Percentiles rank a stretch among this genome's conserved stretches.
Conservation (phyloP, 2,329 filamentous ascomycete species). For the Hymenoscyphus linearis region DNA sequence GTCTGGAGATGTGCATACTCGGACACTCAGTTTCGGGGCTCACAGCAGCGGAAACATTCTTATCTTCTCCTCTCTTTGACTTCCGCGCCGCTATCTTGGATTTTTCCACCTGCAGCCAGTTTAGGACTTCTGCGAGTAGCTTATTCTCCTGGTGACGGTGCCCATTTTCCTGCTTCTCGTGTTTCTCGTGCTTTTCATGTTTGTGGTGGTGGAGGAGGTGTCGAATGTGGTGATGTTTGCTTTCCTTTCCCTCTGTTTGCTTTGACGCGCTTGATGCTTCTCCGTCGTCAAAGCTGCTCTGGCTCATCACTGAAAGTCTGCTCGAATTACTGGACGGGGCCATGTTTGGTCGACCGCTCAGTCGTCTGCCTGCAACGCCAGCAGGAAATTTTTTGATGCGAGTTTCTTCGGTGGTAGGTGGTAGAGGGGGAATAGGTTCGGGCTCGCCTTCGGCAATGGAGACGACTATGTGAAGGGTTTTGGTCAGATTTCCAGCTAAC, state of each 20-base stretch:
- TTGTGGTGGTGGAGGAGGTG: constrained; percentile 7
- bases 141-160: constrained; percentile 37
- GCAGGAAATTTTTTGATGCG: constrained; percentile 26
- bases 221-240: constrained; percentile 7
- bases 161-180: constrained; percentile 29
- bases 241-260: constrained; percentile 8
- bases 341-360: constrained; percentile 25
- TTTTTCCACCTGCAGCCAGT: constrained; percentile 81
- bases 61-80: constrained; percentile 35
- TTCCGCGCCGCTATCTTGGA: constrained; percentile 56
- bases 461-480: constrained; percentile 23
- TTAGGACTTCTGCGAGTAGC: constrained; percentile 67
- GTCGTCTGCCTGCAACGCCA: constrained; percentile 19
- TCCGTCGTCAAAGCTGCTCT: constrained; percentile 25
- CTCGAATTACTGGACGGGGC: constrained; percentile 17
- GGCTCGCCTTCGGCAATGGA: constrained; percentile 30
- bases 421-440: constrained; percentile 10
- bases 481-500: not conserved
- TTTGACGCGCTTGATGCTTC: not conserved
- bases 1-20: constrained; percentile 16
- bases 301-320: constrained; percentile 22
- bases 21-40: constrained; percentile 7
- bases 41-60: not conserved
- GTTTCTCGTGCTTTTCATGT: constrained; percentile 17
- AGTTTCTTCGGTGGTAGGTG: constrained; percentile 19